Evolutionary conservation across 371 early-diverging fungal species (phyloP).

Genomic region (Haplosporangium sp.): DNA sequence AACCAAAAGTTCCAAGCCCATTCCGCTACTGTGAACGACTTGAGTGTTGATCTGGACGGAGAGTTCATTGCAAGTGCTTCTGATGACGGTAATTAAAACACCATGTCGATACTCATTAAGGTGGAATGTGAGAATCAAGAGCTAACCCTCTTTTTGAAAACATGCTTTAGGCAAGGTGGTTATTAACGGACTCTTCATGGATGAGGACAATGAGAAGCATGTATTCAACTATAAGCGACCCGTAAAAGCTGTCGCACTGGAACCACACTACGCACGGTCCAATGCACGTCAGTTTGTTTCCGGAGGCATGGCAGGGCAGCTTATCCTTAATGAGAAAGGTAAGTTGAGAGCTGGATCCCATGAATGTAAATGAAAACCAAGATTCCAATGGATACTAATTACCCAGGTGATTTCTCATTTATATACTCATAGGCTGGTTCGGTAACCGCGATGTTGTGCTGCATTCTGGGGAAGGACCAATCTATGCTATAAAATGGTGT

Average conservation of each 20-base stretch:
- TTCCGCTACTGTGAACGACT: slow-evolving; percentile 85
- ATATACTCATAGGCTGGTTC: slow-evolving; percentile 56
- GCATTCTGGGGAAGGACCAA: slow-evolving; percentile 89
- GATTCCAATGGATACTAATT: not conserved
- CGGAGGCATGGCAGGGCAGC: slow-evolving; percentile 91
- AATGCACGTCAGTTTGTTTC: slow-evolving; percentile 82
- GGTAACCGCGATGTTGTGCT: slow-evolving; percentile 80
- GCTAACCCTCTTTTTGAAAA: slow-evolving; percentile 13
- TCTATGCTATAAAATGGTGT: slow-evolving; percentile 88
- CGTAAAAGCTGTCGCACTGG: slow-evolving; percentile 88
- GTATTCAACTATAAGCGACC: slow-evolving; percentile 86
- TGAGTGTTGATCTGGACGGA: slow-evolving; percentile 85
- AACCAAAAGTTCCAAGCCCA: slow-evolving; percentile 82
- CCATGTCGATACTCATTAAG: not conserved
- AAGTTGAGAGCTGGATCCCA: slow-evolving; percentile 25
- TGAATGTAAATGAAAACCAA: not conserved
- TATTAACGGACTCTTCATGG: slow-evolving; percentile 77
- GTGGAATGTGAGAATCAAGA: no score
- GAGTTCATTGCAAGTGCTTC: slow-evolving; percentile 93
- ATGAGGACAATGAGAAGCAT: slow-evolving; percentile 67
- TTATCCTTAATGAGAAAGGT: slow-evolving; percentile 84
- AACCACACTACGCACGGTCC: slow-evolving; percentile 84
- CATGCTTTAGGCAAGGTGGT: slow-evolving; percentile 73
- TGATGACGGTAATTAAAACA: slow-evolving; percentile 83
- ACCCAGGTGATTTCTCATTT: not conserved